Base-by-base conservation (phyloP, 169 alveolate genomes). In the Plasmodium blacklocki region DNA sequence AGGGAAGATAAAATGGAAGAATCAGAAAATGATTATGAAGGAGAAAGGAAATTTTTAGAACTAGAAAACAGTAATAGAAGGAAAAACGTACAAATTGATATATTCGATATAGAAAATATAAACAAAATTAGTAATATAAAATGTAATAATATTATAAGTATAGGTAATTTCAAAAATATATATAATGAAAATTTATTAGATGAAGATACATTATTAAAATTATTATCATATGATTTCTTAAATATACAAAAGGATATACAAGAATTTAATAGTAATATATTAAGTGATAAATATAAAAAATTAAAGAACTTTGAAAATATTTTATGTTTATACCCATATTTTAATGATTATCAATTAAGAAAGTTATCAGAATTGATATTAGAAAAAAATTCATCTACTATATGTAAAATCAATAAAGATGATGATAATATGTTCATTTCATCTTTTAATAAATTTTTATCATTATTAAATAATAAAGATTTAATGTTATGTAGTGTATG, bases 141-240 rank as follows among this genome's bases (percentile, higher is more conserved):
- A 60, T 83, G 91, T 66, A 83, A 67, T 43, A 83, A 83, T 50
- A 83, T 83, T 18, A 83, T 83, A 83, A 83, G 91, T 72, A 83
- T 83, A 67, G 70, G 91, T 29, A 83, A 75, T 54, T 83, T 83
- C 50, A 83, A 83, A 83, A 83, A 83, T 83, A 83, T 83, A 14
- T 83, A 83, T 49, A 83, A 83, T 50, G 83, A 83, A 56, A 83
- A 83, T 60, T 32, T 83, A 63, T 50, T 83, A 18, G 91, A 83
- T 83, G 91, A 83, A 14, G 91, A 83, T 68, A 68, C 74, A 0
- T 62, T 83, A 15, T 62, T 83, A 11, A 83, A 83, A 58, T 83
- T 83, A 45, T 49, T 83, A 21, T 68, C 83, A 0, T 63, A 83
- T 14, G 91, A 83, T 23, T 83, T 83, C 26, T 58, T 83, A 50